Base-by-base conservation (phyloP, 75 land plant genomes). In the Cupressus sempervirens region DNA sequence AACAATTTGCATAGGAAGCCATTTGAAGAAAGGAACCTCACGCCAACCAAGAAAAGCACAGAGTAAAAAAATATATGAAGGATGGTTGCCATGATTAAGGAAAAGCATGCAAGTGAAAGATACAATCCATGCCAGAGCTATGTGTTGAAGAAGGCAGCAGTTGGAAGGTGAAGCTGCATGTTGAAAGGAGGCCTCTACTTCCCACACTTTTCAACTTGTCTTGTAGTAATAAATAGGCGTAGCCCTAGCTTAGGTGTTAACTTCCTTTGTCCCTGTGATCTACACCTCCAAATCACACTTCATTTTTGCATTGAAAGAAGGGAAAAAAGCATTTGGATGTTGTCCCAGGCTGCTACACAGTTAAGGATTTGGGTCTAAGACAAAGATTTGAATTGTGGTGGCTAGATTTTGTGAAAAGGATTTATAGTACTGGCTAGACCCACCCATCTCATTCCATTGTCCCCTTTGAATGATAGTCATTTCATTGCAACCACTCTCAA, bases 231-330 rank as follows among this genome's bases (percentile, higher is more conserved):
- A 11, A 48, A 48, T 48, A 48, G 52, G 52, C 12, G 7, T 48
- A 48, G 58, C 58, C n/a, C 58, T 54, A 54, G 20, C 1, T n/a
- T 67, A 67, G 50, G 26, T 13, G 45, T 79, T 79, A 79, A 79
- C 45, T 41, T 38, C 5, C 15, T 40, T 41, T 15, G 26, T 32
- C 32, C 81, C 45, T 70, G 34, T 2, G 26, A 30, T 70, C 74
- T 70, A 70, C 52, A 48, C 29, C n/a, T 23, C 81, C 50, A 79
- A 79, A 79, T 79, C 26, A 45, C 81, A 26, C 48, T 79, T 79
- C 81, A 30, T 79, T 79, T 79, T 79, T 50, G 81, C 81, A 79
- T 79, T 79, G 81, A 79, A 58, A 79, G 81, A 23, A n/a, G 81
- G 41, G 48, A 29, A 14, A 79, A 43, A 79, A 43, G 48, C 46